Base-by-base conservation (phyloP, 2,329 filamentous ascomycete species). In the Claviceps cyperi region DNA sequence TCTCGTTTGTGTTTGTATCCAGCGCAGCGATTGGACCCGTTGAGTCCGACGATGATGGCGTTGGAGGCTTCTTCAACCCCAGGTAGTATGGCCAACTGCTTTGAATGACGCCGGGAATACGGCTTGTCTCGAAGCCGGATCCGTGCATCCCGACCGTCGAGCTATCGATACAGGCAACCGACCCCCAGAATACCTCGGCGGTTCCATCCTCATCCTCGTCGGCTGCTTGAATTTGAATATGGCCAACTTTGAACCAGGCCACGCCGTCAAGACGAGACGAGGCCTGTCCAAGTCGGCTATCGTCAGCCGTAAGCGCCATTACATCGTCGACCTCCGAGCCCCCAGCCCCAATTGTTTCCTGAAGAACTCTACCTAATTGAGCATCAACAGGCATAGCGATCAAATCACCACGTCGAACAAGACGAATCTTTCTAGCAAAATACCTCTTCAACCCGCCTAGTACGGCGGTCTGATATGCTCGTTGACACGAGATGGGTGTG, bases 71-170 rank as follows among this genome's bases (percentile, higher is more conserved):
- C 64, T 81, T 86, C 50, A 86, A 73, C 1, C 88, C 86, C 1
- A 96, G 75, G 65, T 96, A 98, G 62, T 90, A 94, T 54, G 85
- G 84, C 90, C 91, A 97, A 17, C 80, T 81, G 62, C 79, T 94
- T 51, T 80, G 78, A 54, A 82, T 78, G 1, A 81, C 82, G 6
- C 85, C 80, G 0, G 91, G 91, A 6, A 95, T 75, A 48, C 83
- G 83, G 59, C 85, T 83, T 44, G 86, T 85, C 60, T 89, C 86
- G 55, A 84, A 94, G 3, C 92, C 92, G 37, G 90, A 89, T 61
- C 94, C 89, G 52, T 90, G 86, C 74, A 97, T 91, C 52, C 88
- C 84, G 3, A 94, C 94, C 52, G 82, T 85, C 6, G 83, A 78
- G 43, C 86, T 86, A 63, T 97, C 91, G 46, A 98, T 87, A 45